Percentiles rank a stretch among this genome's conserved stretches.
Evolutionary conservation across 139 green algal species (phyloP).

Genomic region (Choricystis sp.): DNA sequence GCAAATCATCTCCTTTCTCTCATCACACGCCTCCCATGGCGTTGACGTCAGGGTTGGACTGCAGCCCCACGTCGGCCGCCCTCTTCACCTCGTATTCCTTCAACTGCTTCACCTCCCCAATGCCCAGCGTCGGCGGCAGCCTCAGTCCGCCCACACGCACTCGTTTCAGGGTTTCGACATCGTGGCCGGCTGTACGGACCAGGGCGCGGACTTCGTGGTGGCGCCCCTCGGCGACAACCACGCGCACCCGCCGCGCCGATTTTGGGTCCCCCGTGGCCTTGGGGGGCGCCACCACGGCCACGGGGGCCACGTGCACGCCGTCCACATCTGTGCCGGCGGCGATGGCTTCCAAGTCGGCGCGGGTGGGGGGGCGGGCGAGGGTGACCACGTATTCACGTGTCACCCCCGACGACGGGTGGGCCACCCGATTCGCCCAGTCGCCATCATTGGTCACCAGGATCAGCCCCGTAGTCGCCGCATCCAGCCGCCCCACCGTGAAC

Average conservation of each 20-base stretch:
- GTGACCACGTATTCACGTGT: slow-evolving; percentile 60
- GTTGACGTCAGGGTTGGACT: background rate
- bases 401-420: slow-evolving; percentile 36
- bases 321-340: slow-evolving; percentile 18
- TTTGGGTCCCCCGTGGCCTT: slow-evolving; percentile 12
- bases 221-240: slow-evolving; percentile 66
- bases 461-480: slow-evolving; percentile 72
- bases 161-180: slow-evolving; percentile 56
- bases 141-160: slow-evolving; percentile 62
- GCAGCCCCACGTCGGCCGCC: slow-evolving; percentile 17
- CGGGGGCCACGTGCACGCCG: slow-evolving; percentile 23
- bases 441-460: slow-evolving; percentile 95
- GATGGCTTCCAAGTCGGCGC: slow-evolving; percentile 27
- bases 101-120: slow-evolving; percentile 40
- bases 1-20: too few species aligned
- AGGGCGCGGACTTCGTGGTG: slow-evolving; percentile 71
- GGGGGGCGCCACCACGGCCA: slow-evolving; percentile 15
- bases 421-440: slow-evolving; percentile 51
- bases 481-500: slow-evolving; percentile 86
- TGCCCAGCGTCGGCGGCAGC: slow-evolving; percentile 38
- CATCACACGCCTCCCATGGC: too few species aligned
- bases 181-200: slow-evolving; percentile 40
- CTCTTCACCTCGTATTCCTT: slow-evolving; percentile 20
- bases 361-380: slow-evolving; percentile 15
- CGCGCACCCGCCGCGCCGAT: slow-evolving; percentile 15